Percentiles rank a stretch among this genome's conserved stretches.
These are phyloP conservation scores for Exophiala calicioides DNA, from an alignment of 2,329 filamentous ascomycete species.

Conservation along the genomic window DNA sequence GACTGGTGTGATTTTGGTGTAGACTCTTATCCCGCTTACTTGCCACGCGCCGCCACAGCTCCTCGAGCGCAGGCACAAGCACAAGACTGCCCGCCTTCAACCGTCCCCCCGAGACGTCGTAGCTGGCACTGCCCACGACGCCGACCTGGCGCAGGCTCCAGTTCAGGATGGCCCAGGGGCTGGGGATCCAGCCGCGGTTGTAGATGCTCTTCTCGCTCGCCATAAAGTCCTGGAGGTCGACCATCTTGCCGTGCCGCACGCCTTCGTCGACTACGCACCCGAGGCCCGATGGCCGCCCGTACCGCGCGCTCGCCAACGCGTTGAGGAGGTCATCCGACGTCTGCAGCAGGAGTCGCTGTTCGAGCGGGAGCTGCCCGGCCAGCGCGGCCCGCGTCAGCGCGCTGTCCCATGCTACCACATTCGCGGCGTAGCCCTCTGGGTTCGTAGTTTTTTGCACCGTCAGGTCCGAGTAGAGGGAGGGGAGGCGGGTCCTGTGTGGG, in stretches of 20 bases:
- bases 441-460: conserved; percentile 71
- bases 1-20: conserved; percentile 37
- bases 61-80: conserved; percentile 60
- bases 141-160: conserved; percentile 76
- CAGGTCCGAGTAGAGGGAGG: conserved; percentile 89
- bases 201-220: conserved; percentile 69
- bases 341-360: conserved; percentile 50
- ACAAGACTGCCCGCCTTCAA: conserved; percentile 48
- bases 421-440: conserved; percentile 81
- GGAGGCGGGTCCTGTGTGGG: conserved; percentile 66
- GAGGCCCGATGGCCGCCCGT: conserved; percentile 77
- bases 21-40: conserved; percentile 5
- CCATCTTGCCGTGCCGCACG: conserved; percentile 65
- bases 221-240: conserved; percentile 71
- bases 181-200: conserved; percentile 65
- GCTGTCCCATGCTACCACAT: conserved; percentile 75
- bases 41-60: conserved; percentile 23
- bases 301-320: conserved; percentile 73
- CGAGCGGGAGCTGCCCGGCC: conserved; percentile 59
- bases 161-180: conserved; percentile 68
- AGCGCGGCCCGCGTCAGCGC: conserved; percentile 70
- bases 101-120: conserved; percentile 35
- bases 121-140: conserved; percentile 52
- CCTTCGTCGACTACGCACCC: conserved; percentile 79
- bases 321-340: conserved; percentile 65